Evolutionary conservation across 805 yeast genomes (phyloP), one percentile per base, ranked within the genome.

Genomic region (Saitoella complicata): DNA sequence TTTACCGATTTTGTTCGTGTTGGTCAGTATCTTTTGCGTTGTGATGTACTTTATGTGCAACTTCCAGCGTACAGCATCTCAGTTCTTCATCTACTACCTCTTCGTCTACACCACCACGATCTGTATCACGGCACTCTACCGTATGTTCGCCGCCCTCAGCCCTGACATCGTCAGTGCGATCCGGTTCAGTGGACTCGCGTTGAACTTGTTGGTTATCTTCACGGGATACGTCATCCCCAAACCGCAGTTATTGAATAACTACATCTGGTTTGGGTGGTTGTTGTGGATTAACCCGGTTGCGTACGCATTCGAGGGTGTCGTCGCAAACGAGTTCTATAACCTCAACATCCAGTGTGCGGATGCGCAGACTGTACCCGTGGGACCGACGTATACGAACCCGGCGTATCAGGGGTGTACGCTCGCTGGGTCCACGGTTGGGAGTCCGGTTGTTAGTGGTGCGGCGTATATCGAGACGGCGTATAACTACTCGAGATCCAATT

Each of bases 241-340:
- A 34, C 69, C 71, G 2, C 64, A 68, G 7, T 73, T 77, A 78
- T 76, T 33, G 11, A 50, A 60, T 41, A 67, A 67, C 71, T 63
- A 73, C 51, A 76, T 74, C 38, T 80, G 88, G 88, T 76, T 78
- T 51, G 70, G 73, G 47, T 78, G 82, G 80, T 64, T 77, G 40
- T 68, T 71, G 33, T 76, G 71, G 51, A 52, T 75, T 30, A 69
- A 77, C 51, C 82, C 83, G 1, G 57, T 76, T 34, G 64, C 68
- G 49, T 77, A 69, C 51, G 71, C 71, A 0, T 75, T 73, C 58
- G 91, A 82, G 58, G 62, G 78, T 1, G 61, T 81, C 54, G 64
- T 82, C 67, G 68, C 71, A 7, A 74, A 72, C 52, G 88, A 82
- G 58, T 78, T 81, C 57, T 73, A 71, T 55, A 69, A 71, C 41